A percentile compares a stretch with the other conserved stretches of the same genome.
These are phyloP conservation scores for Parastagonospora nodorum DNA, from an alignment of 2,329 filamentous ascomycete genomes.

Conservation along the genomic window DNA sequence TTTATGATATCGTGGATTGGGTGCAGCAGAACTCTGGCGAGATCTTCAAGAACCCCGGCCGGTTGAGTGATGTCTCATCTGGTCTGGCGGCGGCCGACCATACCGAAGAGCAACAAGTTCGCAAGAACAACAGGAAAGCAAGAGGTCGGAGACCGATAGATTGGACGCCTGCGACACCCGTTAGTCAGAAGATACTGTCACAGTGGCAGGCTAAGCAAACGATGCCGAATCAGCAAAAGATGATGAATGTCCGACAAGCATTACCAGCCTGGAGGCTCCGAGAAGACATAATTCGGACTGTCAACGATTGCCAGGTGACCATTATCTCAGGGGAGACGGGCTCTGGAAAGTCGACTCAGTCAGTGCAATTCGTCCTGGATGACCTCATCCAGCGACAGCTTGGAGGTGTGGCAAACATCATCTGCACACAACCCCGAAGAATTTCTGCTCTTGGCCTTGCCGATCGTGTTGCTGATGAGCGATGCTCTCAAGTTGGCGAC, in stretches of 20 bases:
- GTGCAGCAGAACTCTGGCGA: slow-evolving; percentile 79
- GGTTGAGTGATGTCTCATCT: slow-evolving; percentile 80
- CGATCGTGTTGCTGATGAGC: slow-evolving; percentile 91
- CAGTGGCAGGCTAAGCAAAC: slow-evolving; percentile 74
- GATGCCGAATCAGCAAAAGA: slow-evolving; percentile 69
- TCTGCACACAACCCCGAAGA: slow-evolving; percentile 92
- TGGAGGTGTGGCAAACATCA: slow-evolving; percentile 81
- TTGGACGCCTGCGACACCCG: slow-evolving; percentile 63
- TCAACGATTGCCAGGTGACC: slow-evolving; percentile 80
- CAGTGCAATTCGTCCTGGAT: slow-evolving; percentile 93
- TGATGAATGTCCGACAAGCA: slow-evolving; percentile 72
- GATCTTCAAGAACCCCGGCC: slow-evolving; percentile 86
- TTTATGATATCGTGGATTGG: slow-evolving; percentile 91
- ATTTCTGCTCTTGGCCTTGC: slow-evolving; percentile 94
- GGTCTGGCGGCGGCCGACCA: slow-evolving; percentile 64
- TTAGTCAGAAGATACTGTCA: slow-evolving; percentile 63
- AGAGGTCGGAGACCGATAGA: slow-evolving; percentile 60
- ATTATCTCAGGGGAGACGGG: slow-evolving; percentile 98
- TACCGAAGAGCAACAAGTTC: slow-evolving; percentile 24
- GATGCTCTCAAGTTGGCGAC: slow-evolving; percentile 78
- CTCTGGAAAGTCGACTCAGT: slow-evolving; percentile 95
- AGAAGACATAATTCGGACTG: slow-evolving; percentile 75
- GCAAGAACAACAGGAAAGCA: slow-evolving; percentile 23
- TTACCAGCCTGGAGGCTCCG: slow-evolving; percentile 88
- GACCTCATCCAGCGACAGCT: slow-evolving; percentile 79